Evolutionary conservation across 768 basidiomycete genomes (phyloP), one percentile per base, ranked within the genome.

Genomic region (Gymnopilus junonius): DNA sequence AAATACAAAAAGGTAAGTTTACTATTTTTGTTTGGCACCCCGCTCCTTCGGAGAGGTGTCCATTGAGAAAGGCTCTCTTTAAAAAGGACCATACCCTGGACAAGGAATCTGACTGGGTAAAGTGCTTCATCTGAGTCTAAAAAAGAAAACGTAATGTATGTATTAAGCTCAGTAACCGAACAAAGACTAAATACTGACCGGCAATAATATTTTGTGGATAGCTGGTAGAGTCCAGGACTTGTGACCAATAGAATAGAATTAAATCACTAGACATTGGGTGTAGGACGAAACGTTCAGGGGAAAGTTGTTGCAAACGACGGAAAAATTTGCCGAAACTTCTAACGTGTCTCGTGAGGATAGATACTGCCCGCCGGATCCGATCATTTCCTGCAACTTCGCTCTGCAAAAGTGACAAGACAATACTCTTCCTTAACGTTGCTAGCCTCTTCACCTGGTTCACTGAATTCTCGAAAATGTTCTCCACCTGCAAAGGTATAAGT

Each of bases 61-160:
- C 93, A 95, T 70, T 88, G 90, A 8, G 87, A 82, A 23, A 95
- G 81, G 65, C 85, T 91, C 61, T 94, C 93, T 68, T 91, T 93
- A 77, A 95, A 94, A 8, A 95, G 76, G 6, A 91, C 89, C 87
- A 95, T 89, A 2, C 89, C 91, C 70, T 94, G 93, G 0, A 94
- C 91, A 61, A 95, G 79, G 69, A 92, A 87, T 11, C 89, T 86
- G 23, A 91, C 80, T n/a, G 94, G 93, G 70, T 88, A 94, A 2
- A 88, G 73, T 1, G 87, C 90, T 45, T 80, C 75, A 31, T 79
- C 72, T 0, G 87, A 84, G 72, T 94, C 92, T 94, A 48, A n/a
- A 53, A 27, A 25, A 35, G 14, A 34, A 35, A 17, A 62, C 27
- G 48, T 15, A 5, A 8, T 29, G 27, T 25, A 14, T 50, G 29